phyloP scores from a whole-genome alignment of 768 basidiomycete species.

The Favolaschia claudopus region DNA sequence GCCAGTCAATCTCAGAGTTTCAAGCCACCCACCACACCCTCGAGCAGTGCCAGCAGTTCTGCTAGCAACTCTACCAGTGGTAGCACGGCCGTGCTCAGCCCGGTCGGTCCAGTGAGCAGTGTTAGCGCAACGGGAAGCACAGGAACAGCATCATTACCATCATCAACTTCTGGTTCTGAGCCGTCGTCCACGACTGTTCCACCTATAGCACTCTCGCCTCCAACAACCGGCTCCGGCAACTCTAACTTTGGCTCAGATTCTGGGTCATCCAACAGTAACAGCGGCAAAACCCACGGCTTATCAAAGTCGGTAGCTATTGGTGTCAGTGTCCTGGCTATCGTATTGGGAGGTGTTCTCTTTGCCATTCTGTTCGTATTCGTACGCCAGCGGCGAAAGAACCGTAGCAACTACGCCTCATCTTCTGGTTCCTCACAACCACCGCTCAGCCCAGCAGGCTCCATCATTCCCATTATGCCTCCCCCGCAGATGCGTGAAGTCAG shows the following conservation, averaged over 20 bases:
- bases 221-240: neutral
- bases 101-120: too few species aligned
- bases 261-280: neutral
- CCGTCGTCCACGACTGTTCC: neutral
- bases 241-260: neutral
- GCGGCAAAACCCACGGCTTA: neutral
- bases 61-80: neutral
- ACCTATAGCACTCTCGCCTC: neutral
- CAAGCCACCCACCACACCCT: neutral
- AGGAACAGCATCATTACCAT: neutral
- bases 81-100: too few species aligned
- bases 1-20: too few species aligned
- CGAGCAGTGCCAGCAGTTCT: neutral
- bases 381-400: conserved; percentile 19
- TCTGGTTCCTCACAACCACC: neutral
- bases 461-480: conserved; percentile 27
- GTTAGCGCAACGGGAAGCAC: too few species aligned
- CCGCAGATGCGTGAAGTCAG: conserved; percentile 20
- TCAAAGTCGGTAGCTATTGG: conserved; percentile 14
- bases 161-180: neutral
- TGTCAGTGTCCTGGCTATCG: neutral
- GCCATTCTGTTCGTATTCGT: conserved; percentile 9
- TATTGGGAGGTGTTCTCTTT: neutral
- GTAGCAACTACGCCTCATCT: neutral
- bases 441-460: conserved; percentile 4